Evolutionary conservation across 2,329 filamentous ascomycete genomes (phyloP), one percentile per base, ranked within the genome.

Genomic region (Calonectria leucothoes): DNA sequence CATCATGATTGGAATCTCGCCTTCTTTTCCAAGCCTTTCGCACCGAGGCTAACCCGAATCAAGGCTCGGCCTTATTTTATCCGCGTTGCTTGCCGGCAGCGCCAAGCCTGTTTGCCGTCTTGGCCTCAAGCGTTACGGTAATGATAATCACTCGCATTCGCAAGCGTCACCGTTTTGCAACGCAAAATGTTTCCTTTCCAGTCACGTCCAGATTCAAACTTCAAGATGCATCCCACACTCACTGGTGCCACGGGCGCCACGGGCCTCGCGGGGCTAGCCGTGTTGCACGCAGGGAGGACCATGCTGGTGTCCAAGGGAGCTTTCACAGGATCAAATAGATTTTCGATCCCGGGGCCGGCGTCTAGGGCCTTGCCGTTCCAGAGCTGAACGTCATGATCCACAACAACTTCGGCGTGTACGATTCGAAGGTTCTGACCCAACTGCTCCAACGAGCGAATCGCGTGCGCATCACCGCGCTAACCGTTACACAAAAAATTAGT

Each of bases 201-300:
- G 29, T 52, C 7, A 2, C 7, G 15, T 29, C n/a, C 15, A 29
- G 11, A 52, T 52, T 20, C 4, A 17, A 49, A 49, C 7, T 4
- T 3, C 7, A 52, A 52, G 15, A 68, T 68, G 65, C 65, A 68
- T 45, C 49, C 31, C 17, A 68, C 59, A 20, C 65, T 59, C 20
- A 68, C 65, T 6, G 49, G 65, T 7, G 65, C 65, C 20, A 68
- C 65, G 1, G 65, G 65, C 49, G 65, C 65, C 20, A 68, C 65
- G 1, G 65, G 65, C 49, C 65, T 45, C 20, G 65, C 59, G 20
- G 65, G 49, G 11, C 59, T 49, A 1, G 51, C 48, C 15, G 65
- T 59, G 23, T 35, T 68, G 23, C 29, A 68, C n/a, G n/a, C n/a
- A n/a, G n/a, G n/a, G n/a, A n/a, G n/a, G 31, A 49, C 49, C 31